Base-by-base conservation (phyloP, 2,329 filamentous ascomycete genomes). In the Myriangium duriaei region DNA sequence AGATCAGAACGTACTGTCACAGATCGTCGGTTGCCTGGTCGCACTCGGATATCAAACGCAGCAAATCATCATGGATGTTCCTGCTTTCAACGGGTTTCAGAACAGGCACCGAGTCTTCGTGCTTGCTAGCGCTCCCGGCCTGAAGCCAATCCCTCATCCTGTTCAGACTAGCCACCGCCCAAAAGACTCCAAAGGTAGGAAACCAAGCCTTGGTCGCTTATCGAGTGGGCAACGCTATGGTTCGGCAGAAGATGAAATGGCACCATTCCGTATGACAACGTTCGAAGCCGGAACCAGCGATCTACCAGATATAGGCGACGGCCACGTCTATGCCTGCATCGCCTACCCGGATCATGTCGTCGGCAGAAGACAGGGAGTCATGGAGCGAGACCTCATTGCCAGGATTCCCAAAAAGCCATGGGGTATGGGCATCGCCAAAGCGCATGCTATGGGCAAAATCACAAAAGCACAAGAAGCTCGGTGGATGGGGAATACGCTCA, bases 1-100 rank as follows among this genome's bases (percentile, higher is more conserved):
- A 15, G 60, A 61, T 12, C 65, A 79, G 13, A 81, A 83, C 41
- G 72, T 83, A 0, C 76, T 87, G 36, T 76, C 76, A 1, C 81
- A 87, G 47, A 62, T 91, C 0, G 64, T 91, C 7, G 81, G 79
- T 44, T 69, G 76, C 1, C 59, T 91, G 1, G 77, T 88, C 0
- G 80, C 78, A 0, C 64, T 91, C 45, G 83, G 82, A 0, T 92
- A 91, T 47, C 83, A 92, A 50, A 64, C 75, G 0, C 72, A 79
- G 29, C 68, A 82, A 26, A 74, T 76, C 40, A 63, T 79, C 1
- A 62, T 82, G 13, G 81, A 86, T 45, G 71, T 81, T 0, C 84
- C 79, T 66, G 72, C 71, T 0, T 74, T 71, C 45, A 80, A 81
- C 1, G 74, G 76, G 2, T 61, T 74, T 0, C 82, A 91, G 51